phyloP scores from a whole-genome alignment of 768 basidiomycete genomes.

The Psilocybe subaeruginosa region DNA sequence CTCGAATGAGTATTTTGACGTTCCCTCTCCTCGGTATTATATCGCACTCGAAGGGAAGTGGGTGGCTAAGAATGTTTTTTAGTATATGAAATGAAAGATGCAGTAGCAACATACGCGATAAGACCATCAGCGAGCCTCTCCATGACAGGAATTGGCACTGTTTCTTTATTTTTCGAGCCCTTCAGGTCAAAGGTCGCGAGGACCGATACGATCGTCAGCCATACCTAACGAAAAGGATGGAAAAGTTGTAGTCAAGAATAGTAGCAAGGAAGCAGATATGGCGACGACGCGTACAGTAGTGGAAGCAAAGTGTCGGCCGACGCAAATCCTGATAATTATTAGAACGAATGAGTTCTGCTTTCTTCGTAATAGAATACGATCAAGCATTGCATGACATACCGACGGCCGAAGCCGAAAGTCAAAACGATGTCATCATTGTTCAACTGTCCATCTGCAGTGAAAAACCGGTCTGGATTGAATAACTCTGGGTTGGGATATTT shows the following conservation, averaged over 20 bases:
- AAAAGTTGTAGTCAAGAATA: background rate
- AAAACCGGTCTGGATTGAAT: conserved; percentile 31
- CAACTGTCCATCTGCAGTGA: conserved; percentile 17
- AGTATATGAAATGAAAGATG: background rate
- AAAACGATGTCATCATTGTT: conserved; percentile 17
- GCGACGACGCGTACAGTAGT: conserved; percentile 12
- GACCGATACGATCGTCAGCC: conserved; percentile 20
- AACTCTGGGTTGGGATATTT: conserved; percentile 27
- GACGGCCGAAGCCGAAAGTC: conserved; percentile 27
- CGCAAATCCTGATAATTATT: conserved; percentile 18
- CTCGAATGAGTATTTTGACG: conserved; percentile 5
- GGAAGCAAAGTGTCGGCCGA: conserved; percentile 22
- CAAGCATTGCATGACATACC: conserved; percentile 8
- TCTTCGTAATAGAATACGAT: background rate
- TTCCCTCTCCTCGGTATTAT: conserved; percentile 21
- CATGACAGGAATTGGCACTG: conserved; percentile 13
- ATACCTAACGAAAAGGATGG: conserved; percentile 11
- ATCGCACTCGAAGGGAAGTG: conserved; percentile 26
- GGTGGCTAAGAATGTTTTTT: conserved; percentile 16
- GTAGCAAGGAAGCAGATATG: background rate
- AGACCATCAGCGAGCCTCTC: conserved; percentile 13
- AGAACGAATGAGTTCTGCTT: background rate
- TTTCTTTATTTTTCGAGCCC: conserved; percentile 12
- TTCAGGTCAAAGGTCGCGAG: conserved; percentile 18
- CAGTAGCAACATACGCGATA: background rate